Base-by-base conservation (phyloP, 768 basidiomycete species). In the Tulasnella sp. region DNA sequence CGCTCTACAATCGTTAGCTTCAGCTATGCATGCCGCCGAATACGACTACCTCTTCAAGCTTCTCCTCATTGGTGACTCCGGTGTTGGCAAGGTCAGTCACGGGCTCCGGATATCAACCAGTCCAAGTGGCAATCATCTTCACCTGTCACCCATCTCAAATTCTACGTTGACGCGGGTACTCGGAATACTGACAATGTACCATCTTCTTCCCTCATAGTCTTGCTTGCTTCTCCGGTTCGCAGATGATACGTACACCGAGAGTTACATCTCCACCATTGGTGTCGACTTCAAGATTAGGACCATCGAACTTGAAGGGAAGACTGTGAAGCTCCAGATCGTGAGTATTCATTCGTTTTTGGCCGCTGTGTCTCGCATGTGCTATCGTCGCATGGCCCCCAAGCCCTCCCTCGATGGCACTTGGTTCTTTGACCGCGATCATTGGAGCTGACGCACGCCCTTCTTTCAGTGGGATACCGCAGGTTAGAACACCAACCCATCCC, bases 261-360 rank as follows among this genome's bases (percentile, higher is more conserved):
- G 93, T 82, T 98, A 97, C 86, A 96, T 99, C 84, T 93, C 92
- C 79, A 98, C 97, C 51, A 99, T 98, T 85, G 98, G 98, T 81
- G 95, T 98, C 78, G 96, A 98, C 87, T 98, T 98, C 87, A 97
- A 96, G 92, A 98, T 99, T 86, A 90, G 97, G 79, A 99, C 97
- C 46, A 98, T 99, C 85, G 97, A 99, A 84, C 88, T 99, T 76
- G 97, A 99, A 83, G 97, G 97, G 79, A 98, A 98, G 91, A 94
- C 94, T 0, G 94, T 98, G 85, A 99, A 98, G 85, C 89, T 99
- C 79, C 97, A 99, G 86, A 99, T 99, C 85, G 96, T 98, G 82
- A 85, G 96, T 86, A 61, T 42, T 16, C 44, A 57, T 57, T 15
- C 3, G 16, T n/a, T 44, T 75, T 29, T 75, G 55, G 35, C n/a